A percentile compares a stretch with the other conserved stretches of the same genome.
These are phyloP conservation scores for Centrapalus pauciflorus DNA, from an alignment of 129 eudicot species.

Conservation along the genomic window DNA sequence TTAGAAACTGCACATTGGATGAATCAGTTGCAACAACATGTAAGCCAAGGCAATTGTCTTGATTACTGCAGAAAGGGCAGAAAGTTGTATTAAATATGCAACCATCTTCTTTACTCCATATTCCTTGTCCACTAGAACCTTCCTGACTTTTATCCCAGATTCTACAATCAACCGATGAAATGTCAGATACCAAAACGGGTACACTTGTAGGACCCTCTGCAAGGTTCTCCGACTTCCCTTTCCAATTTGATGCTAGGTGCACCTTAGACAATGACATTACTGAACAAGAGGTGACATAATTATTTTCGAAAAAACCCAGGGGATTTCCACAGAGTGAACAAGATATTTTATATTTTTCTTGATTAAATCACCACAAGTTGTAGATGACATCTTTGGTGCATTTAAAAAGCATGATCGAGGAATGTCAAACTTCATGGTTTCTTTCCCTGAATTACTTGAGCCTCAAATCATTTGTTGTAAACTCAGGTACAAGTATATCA, in stretches of 20 bases:
- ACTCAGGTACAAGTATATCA: no score
- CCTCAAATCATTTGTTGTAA: no score
- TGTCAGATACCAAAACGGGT: conserved; percentile 44
- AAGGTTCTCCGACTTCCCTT: conserved; percentile 32
- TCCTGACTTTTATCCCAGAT: conserved; percentile 33
- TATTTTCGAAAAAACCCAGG: conserved; percentile 64
- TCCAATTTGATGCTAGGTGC: conserved; percentile 45
- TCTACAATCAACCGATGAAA: conserved; percentile 47
- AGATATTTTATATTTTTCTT: conserved; percentile 43
- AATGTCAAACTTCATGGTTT: conserved; percentile 14
- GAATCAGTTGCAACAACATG: conserved; percentile 85
- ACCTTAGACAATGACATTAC: conserved; percentile 43
- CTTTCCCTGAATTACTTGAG: no score
- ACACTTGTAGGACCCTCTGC: conserved; percentile 24
- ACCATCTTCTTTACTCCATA: conserved; percentile 95
- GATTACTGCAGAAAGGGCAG: conserved; percentile 66
- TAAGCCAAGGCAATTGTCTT: conserved; percentile 67
- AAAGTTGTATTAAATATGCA: conserved; percentile 66
- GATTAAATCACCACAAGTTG: conserved; percentile 30
- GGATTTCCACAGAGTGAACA: conserved; percentile 62
- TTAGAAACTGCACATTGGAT: conserved; percentile 47
- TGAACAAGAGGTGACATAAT: conserved; percentile 42
- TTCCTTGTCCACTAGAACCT: conserved; percentile 50
- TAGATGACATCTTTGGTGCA: conserved; percentile 21
- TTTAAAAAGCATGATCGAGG: conserved; percentile 15